phyloP scores from a whole-genome alignment of 1,284 basidiomycete genomes.

The Ustilago hordei region DNA sequence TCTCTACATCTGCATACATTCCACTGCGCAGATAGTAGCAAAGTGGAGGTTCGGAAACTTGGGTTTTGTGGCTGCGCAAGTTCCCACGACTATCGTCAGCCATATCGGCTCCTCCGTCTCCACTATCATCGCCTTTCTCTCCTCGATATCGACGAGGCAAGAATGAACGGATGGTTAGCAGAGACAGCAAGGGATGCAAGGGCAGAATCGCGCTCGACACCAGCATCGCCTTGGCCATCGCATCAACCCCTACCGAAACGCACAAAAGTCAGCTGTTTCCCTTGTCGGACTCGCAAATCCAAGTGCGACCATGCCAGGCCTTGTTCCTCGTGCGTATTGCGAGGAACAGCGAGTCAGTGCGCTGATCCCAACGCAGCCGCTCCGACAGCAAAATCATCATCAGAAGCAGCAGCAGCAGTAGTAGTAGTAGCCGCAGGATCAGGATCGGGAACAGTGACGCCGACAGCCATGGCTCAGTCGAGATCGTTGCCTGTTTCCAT shows the following conservation, averaged over 20 bases:
- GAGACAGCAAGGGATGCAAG: not conserved
- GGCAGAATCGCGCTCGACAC: slow-evolving; percentile 6
- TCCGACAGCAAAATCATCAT: not conserved
- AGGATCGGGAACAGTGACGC: slow-evolving; percentile 5
- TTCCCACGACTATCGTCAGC: not conserved
- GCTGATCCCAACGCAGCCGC: slow-evolving; percentile 18
- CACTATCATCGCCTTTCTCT: not conserved
- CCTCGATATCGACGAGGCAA: not conserved
- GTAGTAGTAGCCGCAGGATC: not conserved
- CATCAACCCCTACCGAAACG: slow-evolving; percentile 17
- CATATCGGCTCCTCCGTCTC: not conserved
- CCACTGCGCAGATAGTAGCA: too few species aligned
- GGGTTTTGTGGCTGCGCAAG: too few species aligned
- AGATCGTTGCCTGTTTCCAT: slow-evolving; percentile 19
- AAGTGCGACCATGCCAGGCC: slow-evolving; percentile 45
- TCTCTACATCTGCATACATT: not conserved
- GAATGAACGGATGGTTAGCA: not conserved
- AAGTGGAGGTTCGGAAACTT: too few species aligned
- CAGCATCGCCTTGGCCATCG: slow-evolving; percentile 16
- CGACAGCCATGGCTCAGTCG: not conserved
- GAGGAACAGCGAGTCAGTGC: slow-evolving; percentile 31
- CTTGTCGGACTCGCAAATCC: slow-evolving; percentile 39
- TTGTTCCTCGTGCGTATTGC: slow-evolving; percentile 40
- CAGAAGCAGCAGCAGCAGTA: not conserved
- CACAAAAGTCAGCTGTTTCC: slow-evolving; percentile 44